Base-by-base conservation (phyloP, 768 basidiomycete species). In the Tricholoma flavovirens region DNA sequence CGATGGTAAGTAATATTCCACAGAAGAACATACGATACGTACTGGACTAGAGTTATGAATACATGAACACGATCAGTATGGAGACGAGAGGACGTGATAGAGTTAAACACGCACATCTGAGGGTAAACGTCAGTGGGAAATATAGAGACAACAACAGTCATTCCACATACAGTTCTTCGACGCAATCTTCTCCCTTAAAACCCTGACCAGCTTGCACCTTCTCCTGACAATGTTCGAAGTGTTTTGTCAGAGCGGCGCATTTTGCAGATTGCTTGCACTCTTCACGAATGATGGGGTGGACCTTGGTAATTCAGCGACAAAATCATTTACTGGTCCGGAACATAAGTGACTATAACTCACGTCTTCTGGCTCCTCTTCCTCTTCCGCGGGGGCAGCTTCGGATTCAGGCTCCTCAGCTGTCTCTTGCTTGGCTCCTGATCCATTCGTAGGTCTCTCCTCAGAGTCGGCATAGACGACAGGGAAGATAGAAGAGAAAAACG, bases 141-240 rank as follows among this genome's bases (percentile, higher is more conserved):
- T n/a, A 56, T 14, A 15, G 48, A 54, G 36, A 61, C 63, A 66
- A 51, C 32, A 33, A 49, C 42, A 59, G 21, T n/a, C 5, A 35
- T 54, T 8, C 22, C n/a, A 81, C 87, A 70, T 63, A 90, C 88
- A 93, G 69, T 79, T 93, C 92, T 73, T 93, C 90, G 35, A 94
- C 88, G 67, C 93, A 96, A 68, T 95, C 93, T 77, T 96, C 94
- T 60, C 84, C 84, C 69, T 90, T 86, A 82, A 81, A 92, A 36
- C 92, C 93, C 65, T 93, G 67, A 24, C 93, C 94, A 29, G 76
- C 78, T 57, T 83, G 72, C 48, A 97, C 86, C 74, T 92, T 94
- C 71, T 94, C 89, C 68, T 90, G 82, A 71, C 94, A 96, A 67
- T 94, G 90, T 57, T 87, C 81, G 71, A 95, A 96, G 75, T 96